Percentiles rank a stretch among this genome's conserved stretches.
Evolutionary conservation across 176 grass and related monocot genomes (phyloP).

Genomic region (Neostapfia colusana): DNA sequence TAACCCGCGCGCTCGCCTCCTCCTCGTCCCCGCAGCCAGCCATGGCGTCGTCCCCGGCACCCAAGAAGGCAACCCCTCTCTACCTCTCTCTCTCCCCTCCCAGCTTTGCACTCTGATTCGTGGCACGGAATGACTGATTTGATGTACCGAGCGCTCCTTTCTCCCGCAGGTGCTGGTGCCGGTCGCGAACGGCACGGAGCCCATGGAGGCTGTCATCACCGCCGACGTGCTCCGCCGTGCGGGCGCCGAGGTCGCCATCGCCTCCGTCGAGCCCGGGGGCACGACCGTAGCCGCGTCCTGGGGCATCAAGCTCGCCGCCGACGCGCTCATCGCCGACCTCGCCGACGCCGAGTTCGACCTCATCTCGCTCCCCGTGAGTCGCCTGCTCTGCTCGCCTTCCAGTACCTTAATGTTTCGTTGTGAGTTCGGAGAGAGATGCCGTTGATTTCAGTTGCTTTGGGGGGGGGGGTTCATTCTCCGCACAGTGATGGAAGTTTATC

Average conservation of each 20-base stretch:
- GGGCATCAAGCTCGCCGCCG: conserved; percentile 59
- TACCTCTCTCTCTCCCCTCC: background rate
- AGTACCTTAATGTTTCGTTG: background rate
- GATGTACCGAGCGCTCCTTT: background rate
- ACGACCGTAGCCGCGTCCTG: conserved; percentile 47
- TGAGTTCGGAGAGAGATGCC: background rate
- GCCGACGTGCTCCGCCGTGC: conserved; percentile 72
- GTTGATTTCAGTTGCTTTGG: background rate
- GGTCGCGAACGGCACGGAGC: conserved; percentile 70
- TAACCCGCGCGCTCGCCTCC: conserved; percentile 40
- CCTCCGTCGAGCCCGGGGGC: conserved; percentile 57
- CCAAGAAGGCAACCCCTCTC: conserved; percentile 51
- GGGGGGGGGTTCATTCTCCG: background rate
- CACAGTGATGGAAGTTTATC: background rate
- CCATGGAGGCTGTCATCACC: conserved; percentile 66
- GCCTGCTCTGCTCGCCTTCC: background rate
- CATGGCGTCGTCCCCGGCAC: conserved; percentile 51
- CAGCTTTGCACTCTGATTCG: background rate
- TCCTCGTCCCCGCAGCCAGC: conserved; percentile 29
- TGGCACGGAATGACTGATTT: background rate
- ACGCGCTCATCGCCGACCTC: conserved; percentile 54
- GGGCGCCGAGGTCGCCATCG: conserved; percentile 56
- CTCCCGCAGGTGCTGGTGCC: conserved; percentile 63
- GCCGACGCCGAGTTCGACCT: conserved; percentile 55
- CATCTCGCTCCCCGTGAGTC: conserved; percentile 67